Evolutionary conservation across 257 asterid genomes (phyloP), one percentile per base, ranked within the genome.

Genomic region (Leonotis leonurus): DNA sequence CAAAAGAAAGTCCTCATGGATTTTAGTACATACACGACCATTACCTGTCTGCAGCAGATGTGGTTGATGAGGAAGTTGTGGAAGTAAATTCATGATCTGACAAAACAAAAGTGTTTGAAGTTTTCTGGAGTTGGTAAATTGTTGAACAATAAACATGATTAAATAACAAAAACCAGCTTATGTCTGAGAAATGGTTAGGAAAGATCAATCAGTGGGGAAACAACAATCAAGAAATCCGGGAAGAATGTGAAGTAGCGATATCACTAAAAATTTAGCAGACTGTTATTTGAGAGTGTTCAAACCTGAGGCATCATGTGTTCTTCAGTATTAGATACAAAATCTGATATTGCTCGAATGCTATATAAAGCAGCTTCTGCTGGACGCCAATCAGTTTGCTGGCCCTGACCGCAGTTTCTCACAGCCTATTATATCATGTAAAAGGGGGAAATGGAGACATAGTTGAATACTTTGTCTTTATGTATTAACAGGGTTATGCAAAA

Each of bases 231-330:
- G 64, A 62, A 65, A 13, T 52, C 32, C 18, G 20, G 17, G 24
- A 53, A 54, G 65, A 62, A 64, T 37, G 74, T 36, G 14, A 72
- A 40, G 33, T 62, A 40, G 59, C 27, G 61, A 25, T 64, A 59
- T 37, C 59, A 65, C 18, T 61, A 32, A 35, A 43, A 43, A 43
- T 24, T 37, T 36, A n/a, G 41, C 20, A 40, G 70, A 67, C 16
- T 50, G 57, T 60, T 27, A 64, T 39, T 51, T 45, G 59, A 60
- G 49, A 68, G 11, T 56, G 66, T 77, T 60, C 65, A 26, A 58
- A 92, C 99, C 99, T 92, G 99, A 25, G 99, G 99, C 96, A 92
- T 80, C 44, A 86, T 72, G 60, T 89, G 95, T 79, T 86, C 84
- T 71, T 92, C 99, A 52, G 70, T 70, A 66, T 53, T 70, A 45